Base-by-base conservation (phyloP, 306 rosid species). In the Myrica gale region DNA sequence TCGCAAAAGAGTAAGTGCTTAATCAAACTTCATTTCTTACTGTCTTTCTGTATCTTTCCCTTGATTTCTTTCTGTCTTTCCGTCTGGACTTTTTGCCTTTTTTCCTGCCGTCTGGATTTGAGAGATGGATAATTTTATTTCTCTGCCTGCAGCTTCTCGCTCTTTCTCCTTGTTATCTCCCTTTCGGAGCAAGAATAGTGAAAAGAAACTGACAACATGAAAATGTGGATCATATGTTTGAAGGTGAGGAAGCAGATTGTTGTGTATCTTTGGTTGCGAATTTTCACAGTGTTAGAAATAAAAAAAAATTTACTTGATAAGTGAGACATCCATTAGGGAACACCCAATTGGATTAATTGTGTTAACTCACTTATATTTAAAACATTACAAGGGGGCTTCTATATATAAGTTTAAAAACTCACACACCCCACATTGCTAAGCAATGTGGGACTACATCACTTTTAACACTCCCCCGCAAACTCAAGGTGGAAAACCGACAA, bases 91-190 rank as follows among this genome's bases (percentile, higher is more conserved):
- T 47, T 55, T 21, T 44, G 69, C 53, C 13, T n/a, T 15, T 42
- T 20, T 69, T 60, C 46, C 63, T 79, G 52, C 8, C 52, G 57
- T 77, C 71, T 79, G 68, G 76, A 26, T 0, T 32, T 66, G 45
- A 58, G n/a, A n/a, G 78, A 32, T 72, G 20, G 50, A 46, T 23
- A 62, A 61, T 63, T 50, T 73, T 41, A 15, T 74, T 69, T 26
- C 72, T 84, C 32, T 83, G 84, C 76, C 55, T 69, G 19, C 92
- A 96, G 99, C 91, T 63, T 89, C 98, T 39, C 97, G 97, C 44
- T 81, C 97, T 41, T 96, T 92, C 88, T 96, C 97, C 69, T 81
- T 96, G 83, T 80, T 96, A 73, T 90, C 98, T 4, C 98, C 99
- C n/a, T 96, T 96, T 84, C 85, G 97, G 70, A 88, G 91, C 87